These are phyloP conservation scores for Aspergillus tubingensis DNA, from an alignment of 2,329 filamentous ascomycete species.

Conservation along the genomic window DNA sequence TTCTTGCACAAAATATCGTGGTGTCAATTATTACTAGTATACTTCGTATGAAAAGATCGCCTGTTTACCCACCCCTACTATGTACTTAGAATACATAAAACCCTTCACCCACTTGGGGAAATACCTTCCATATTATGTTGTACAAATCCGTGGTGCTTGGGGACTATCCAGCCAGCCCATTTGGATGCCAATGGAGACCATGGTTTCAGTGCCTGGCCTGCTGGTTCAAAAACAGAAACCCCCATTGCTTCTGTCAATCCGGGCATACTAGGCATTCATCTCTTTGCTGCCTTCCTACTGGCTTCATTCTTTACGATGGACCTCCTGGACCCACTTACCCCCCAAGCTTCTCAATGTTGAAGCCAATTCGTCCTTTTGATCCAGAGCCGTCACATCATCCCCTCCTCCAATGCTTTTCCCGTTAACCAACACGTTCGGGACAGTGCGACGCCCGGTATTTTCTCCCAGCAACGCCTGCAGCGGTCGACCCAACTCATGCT, in stretches of 20 bases:
- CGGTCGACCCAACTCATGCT: slow-evolving; percentile 70
- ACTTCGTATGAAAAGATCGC: background rate
- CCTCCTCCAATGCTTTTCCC: slow-evolving; percentile 87
- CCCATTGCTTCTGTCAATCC: background rate
- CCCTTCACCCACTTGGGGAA: no score
- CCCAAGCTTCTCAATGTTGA: slow-evolving; percentile 73
- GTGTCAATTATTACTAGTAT: background rate
- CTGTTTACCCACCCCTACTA: background rate
- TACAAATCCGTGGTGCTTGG: background rate
- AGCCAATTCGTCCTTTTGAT: slow-evolving; percentile 66
- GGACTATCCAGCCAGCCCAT: background rate
- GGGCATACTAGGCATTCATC: background rate
- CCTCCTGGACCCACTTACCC: slow-evolving; percentile 62
- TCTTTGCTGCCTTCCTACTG: background rate
- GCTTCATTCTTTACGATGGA: slow-evolving; percentile 25
- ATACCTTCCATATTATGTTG: background rate
- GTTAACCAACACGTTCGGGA: slow-evolving; percentile 88
- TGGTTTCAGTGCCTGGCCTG: background rate
- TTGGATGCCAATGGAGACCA: background rate
- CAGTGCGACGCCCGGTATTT: slow-evolving; percentile 78
- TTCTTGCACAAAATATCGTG: background rate
- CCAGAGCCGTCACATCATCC: slow-evolving; percentile 77
- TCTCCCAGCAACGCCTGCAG: slow-evolving; percentile 72
- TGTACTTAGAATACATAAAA: background rate
- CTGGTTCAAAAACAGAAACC: background rate